A percentile compares a stretch with the other conserved stretches of the same genome.
Conservation (phyloP, 164 flowering plant species). For the Stephania japonica region DNA sequence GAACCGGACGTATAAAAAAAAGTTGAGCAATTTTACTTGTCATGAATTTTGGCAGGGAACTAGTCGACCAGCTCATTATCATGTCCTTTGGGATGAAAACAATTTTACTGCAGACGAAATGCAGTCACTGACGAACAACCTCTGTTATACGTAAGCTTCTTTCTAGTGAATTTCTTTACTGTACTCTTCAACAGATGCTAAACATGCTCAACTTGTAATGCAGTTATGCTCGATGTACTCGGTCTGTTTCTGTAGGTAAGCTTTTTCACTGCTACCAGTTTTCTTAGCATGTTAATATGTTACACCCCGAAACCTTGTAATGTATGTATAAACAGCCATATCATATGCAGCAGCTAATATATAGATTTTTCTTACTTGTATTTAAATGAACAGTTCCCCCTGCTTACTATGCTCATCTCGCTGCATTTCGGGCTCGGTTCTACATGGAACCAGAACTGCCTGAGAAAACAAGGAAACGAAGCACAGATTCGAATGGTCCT, state of each 20-base stretch:
- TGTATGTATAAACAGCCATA: background rate
- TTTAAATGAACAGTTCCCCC: constrained; percentile 12
- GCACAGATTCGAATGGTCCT: constrained; percentile 8
- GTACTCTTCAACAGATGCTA: background rate
- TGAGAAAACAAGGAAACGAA: constrained; percentile 5
- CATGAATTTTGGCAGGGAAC: constrained; percentile 48
- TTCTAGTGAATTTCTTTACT: too few species aligned
- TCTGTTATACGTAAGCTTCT: constrained; percentile 66
- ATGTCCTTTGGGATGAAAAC: constrained; percentile 78
- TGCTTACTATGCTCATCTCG: constrained; percentile 19
- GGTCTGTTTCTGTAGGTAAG: constrained; percentile 20
- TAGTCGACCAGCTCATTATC: constrained; percentile 73
- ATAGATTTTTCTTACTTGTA: background rate
- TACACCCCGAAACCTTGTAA: background rate
- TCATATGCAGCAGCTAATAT: background rate
- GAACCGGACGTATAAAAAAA: background rate
- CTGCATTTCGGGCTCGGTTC: constrained; percentile 18
- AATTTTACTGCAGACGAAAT: constrained; percentile 53
- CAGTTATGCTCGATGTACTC: constrained; percentile 21
- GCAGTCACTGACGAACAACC: constrained; percentile 54
- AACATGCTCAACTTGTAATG: background rate
- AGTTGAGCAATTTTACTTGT: background rate
- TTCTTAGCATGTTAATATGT: background rate
- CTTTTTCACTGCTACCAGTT: background rate
- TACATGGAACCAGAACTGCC: constrained; percentile 17